Evolutionary conservation across 1,139 yeast genomes (phyloP).

Genomic region (Suhomyces coccinellae): DNA sequence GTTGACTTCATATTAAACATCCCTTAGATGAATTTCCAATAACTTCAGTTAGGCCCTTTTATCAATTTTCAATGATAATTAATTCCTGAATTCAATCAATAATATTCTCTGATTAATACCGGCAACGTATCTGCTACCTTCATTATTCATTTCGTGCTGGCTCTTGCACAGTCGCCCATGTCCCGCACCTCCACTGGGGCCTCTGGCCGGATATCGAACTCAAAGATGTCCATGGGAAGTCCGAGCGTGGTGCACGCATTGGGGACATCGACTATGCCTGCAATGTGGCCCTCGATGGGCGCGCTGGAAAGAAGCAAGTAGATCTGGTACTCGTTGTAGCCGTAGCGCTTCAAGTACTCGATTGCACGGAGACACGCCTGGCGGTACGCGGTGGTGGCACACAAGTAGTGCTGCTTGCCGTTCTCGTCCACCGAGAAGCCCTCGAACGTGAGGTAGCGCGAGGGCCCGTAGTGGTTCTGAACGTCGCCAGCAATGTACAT

Average conservation of each 20-base stretch:
- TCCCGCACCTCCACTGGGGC: conserved; percentile 24
- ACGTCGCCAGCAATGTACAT: conserved; percentile 52
- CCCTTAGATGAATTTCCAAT: too few relatives aligned
- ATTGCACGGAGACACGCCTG: conserved; percentile 51
- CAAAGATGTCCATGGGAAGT: conserved; percentile 52
- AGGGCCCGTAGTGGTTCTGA: conserved; percentile 46
- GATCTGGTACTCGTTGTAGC: conserved; percentile 51
- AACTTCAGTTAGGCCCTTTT: too few relatives aligned
- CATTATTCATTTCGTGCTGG: too few relatives aligned
- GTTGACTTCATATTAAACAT: too few relatives aligned
- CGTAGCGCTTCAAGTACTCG: conserved; percentile 49
- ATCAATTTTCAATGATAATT: too few relatives aligned
- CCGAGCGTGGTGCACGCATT: conserved; percentile 54
- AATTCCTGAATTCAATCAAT: too few relatives aligned
- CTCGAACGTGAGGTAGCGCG: conserved; percentile 51
- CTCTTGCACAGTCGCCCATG: conserved; percentile 37
- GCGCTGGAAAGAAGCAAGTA: conserved; percentile 47
- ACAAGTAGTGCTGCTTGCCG: conserved; percentile 44
- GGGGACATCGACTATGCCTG: conserved; percentile 53
- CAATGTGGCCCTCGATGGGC: conserved; percentile 49
- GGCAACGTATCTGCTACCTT: too few relatives aligned
- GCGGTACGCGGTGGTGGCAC: conserved; percentile 50
- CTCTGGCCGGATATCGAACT: conserved; percentile 48
- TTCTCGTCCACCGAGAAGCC: conserved; percentile 51
- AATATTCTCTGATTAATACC: too few relatives aligned